Conservation (phyloP, 2,329 filamentous ascomycete genomes). For the Aspergillus tanneri region DNA sequence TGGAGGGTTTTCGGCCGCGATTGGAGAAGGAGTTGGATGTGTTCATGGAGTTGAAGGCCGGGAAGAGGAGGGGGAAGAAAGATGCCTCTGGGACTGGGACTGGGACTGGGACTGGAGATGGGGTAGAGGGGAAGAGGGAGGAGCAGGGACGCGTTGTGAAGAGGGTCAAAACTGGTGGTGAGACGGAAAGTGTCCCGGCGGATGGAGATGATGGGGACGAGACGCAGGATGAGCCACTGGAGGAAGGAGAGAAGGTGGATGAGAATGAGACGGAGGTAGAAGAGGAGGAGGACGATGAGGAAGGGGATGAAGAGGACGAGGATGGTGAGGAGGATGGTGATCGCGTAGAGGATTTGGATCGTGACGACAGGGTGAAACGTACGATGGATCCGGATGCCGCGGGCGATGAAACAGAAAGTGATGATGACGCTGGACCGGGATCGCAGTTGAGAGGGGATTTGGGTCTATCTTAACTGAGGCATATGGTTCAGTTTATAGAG, state of each 20-base stretch:
- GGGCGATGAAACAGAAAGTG: conserved; percentile 34
- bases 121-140: conserved; percentile 21
- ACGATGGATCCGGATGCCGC: conserved; percentile 33
- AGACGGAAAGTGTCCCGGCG: conserved; percentile 23
- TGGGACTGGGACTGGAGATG: conserved; percentile 7
- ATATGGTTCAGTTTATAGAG: background rate
- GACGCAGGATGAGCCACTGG: conserved; percentile 25
- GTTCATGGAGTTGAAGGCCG: conserved; percentile 46
- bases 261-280: conserved; percentile 28
- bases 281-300: conserved; percentile 26
- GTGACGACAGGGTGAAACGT: conserved; percentile 22
- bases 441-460: conserved; percentile 34
- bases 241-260: conserved; percentile 25
- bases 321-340: conserved; percentile 37
- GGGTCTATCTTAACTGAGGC: conserved; percentile 24
- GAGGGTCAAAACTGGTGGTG: conserved; percentile 23
- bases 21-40: conserved; percentile 59
- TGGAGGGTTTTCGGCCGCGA: conserved; percentile 57
- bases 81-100: conserved; percentile 20
- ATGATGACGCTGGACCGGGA: conserved; percentile 29
- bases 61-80: conserved; percentile 33
- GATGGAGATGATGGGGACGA: conserved; percentile 30
- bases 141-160: conserved; percentile 20
- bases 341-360: conserved; percentile 40
- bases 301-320: conserved; percentile 20